Base-by-base conservation (phyloP, 768 basidiomycete genomes). In the Tricholoma sp. region DNA sequence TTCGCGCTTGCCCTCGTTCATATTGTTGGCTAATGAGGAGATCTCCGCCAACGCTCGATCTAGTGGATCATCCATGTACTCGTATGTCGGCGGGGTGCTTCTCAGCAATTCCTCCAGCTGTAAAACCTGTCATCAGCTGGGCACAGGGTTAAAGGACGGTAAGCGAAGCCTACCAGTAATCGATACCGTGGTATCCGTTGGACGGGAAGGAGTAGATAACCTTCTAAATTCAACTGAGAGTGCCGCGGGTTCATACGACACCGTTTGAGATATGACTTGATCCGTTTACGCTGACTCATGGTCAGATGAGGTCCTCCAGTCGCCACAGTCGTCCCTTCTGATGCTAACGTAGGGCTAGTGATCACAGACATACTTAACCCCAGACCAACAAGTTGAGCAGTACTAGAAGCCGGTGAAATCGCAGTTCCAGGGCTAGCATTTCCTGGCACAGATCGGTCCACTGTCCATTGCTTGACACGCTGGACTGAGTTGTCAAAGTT, bases 1-100 rank as follows among this genome's bases (percentile, higher is more conserved):
- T 63, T 98, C 95, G 1, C 97, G 85, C 70, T 98, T 98, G 59
- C 94, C 93, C 73, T 99, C 97, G 70, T 99, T 99, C 91, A 99
- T 97, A 65, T 91, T 90, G 50, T 84, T 91, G 2, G 97, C 94
- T 50, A 98, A 73, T 11, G 83, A 83, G 1, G 94, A 84, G 61
- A 98, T 97, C 72, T 96, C 92, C 17, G 84, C 76, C 44, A 97
- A 71, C 6, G 95, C 95, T 55, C 83, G 84, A 61, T 93, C 91
- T 53, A 99, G 76, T 24, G 91, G 84, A 65, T 95, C 91, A 59
- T 89, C 89, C 68, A 84, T 75, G 59, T 83, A 86, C 47, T 91
- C 85, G 48, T 83, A 79, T 42, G 77, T 74, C 17, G 93, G 89
- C n/a, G 93, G 91, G 18, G 93, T 95, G 66, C 85, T 88, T 62